Base-by-base conservation (phyloP, 106 monocot species). In the Apostasia ramifera region DNA sequence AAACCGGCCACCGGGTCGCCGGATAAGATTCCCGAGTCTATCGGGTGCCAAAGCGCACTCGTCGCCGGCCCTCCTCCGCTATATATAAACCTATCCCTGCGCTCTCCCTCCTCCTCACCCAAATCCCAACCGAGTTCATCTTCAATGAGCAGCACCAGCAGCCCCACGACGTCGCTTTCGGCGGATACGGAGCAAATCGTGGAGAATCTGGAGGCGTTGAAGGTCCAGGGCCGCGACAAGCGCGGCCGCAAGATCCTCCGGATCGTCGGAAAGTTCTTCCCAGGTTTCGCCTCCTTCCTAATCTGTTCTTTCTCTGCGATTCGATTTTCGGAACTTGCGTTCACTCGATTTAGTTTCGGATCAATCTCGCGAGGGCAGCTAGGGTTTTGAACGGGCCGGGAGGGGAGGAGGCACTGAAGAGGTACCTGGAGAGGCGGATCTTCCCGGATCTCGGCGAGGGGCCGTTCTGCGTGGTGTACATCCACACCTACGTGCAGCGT, bases 261-360 rank as follows among this genome's bases (percentile, higher is more conserved):
- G 58, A 81, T 95, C 76, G 49, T 89, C 63, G 95, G 95, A 14
- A 91, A 89, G 56, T 82, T 76, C 72, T 91, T 91, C 54, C 95
- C 88, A n/a, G 91, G 94, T 94, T 57, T 26, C 12, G 44, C 63
- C 2, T 38, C 39, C 49, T 8, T 59, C 54, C n/a, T 5, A 2
- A 5, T 63, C 59, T 1, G 4, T 47, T 2, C 0, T 52, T 44
- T 44, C 0, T 42, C 47, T 10, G 26, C 26, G 39, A 40, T 37
- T 46, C 2, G 5, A 70, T 56, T 38, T 39, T 26, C 57, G 9
- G 40, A 54, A 2, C 12, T 66, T 55, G 40, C 55, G 2, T 63
- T 11, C 63, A 45, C 43, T 64, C 61, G 45, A 53, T 26, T 26
- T 26, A 26, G 26, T 26, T 26, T 4, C 44, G 7, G 47, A 47